Evolutionary conservation across 1,284 basidiomycete genomes (phyloP).

Genomic region (Vanrija sp.): DNA sequence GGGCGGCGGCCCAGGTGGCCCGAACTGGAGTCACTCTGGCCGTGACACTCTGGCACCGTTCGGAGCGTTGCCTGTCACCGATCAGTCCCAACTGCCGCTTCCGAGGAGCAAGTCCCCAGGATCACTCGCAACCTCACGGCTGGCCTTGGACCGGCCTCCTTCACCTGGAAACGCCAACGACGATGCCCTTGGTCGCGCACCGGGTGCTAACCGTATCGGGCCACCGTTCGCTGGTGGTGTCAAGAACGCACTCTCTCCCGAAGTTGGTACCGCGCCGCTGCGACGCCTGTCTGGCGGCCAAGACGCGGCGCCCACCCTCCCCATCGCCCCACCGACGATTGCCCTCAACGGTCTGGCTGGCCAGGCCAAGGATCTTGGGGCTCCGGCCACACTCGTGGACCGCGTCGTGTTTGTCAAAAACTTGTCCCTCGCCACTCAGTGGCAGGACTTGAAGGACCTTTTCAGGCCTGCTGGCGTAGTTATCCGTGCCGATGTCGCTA

Average conservation of each 20-base stretch:
- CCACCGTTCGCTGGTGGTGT: background rate
- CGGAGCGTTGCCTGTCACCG: background rate
- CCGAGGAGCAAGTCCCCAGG: slow-evolving; percentile 15
- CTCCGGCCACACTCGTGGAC: slow-evolving; percentile 38
- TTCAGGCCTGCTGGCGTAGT: slow-evolving; percentile 84
- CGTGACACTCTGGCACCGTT: background rate
- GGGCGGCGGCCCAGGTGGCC: too few species aligned
- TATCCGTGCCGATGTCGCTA: slow-evolving; percentile 79
- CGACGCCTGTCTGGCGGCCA: background rate
- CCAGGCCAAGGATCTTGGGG: slow-evolving; percentile 35
- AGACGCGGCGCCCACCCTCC: background rate
- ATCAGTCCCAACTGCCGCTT: background rate
- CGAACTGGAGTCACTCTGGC: too few species aligned
- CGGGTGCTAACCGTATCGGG: background rate
- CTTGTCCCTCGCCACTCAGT: slow-evolving; percentile 95
- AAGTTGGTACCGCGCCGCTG: background rate
- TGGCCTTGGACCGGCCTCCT: background rate
- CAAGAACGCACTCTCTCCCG: slow-evolving; percentile 1
- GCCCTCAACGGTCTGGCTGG: slow-evolving; percentile 33
- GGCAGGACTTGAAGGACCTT: slow-evolving; percentile 94
- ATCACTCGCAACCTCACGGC: background rate
- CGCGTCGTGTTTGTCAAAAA: slow-evolving; percentile 66
- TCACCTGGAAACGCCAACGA: slow-evolving; percentile 2
- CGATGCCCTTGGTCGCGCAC: background rate
- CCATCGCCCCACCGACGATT: slow-evolving; percentile 10